Evolutionary conservation across 1,139 yeast species (phyloP), one percentile per base, ranked within the genome.

Genomic region (Candida neerlandica): DNA sequence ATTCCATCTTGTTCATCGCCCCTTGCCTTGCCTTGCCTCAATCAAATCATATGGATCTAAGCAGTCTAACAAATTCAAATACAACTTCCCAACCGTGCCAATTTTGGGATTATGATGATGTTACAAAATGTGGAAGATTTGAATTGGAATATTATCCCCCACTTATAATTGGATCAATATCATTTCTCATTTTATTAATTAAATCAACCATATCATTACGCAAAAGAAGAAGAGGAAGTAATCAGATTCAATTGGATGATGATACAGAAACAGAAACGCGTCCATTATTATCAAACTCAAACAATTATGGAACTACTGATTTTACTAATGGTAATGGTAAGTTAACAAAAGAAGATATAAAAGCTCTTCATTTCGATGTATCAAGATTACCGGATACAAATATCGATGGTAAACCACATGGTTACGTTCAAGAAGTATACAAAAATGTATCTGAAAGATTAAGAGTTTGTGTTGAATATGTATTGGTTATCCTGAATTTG

Each of bases 371-470:
- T 59, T 82, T 82, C 58, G 82, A 81, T 60, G 67, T 82, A 45
- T 58, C 70, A 12, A 67, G 72, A 35, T 63, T 81, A 44, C 61
- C 71, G 14, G 77, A 78, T 41, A 67, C 76, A 14, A 70, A 70
- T 51, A 76, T 67, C 18, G 82, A 82, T 59, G 89, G 88, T 11
- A 71, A 78, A 6, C 80, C 84, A n/a, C 81, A 78, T 50, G 89
- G 89, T 2, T 63, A 64, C 5, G 57, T 69, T 12, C 63, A 71
- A 47, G 60, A 70, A 26, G 72, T 83, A 3, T 68, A 65, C 49
- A 80, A 85, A 61, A 68, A 72, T 41, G 56, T 67, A 3, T 55
- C 52, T n/a, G 91, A 85, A 56, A 75, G 83, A 52, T 54, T 77
- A 30, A 73, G 82, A 57, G 80, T 84, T 5, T 62, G 72, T 1